Percentiles rank a stretch among this genome's conserved stretches.
Conservation (phyloP, 169 alveolate genomes). For the Cystoisospora suis region DNA sequence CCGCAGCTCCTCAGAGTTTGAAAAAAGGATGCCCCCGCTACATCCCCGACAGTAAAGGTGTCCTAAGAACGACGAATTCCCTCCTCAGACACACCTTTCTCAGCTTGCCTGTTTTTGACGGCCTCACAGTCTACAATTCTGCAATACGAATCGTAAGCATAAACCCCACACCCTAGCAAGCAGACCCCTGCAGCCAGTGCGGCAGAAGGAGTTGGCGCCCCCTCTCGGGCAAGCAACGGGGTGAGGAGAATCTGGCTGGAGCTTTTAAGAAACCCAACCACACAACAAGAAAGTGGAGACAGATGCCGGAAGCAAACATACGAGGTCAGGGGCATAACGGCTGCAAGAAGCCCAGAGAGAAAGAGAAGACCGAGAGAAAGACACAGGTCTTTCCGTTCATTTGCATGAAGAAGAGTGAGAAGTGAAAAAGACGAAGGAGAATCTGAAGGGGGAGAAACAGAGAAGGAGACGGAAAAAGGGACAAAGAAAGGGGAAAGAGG, state of each 20-base stretch:
- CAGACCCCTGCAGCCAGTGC: background rate
- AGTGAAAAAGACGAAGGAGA: no score
- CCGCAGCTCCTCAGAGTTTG: no score
- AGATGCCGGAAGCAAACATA: slow-evolving; percentile 39
- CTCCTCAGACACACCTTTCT: no score
- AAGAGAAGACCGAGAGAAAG: slow-evolving; percentile 12
- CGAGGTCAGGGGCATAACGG: slow-evolving; percentile 39
- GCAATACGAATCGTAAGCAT: background rate
- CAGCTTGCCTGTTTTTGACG: no score
- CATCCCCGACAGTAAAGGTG: no score
- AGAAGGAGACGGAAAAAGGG: no score
- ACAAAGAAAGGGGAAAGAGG: no score
- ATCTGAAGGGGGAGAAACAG: no score
- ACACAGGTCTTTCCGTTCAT: background rate
- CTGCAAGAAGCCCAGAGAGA: slow-evolving; percentile 38
- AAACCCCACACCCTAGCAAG: background rate
- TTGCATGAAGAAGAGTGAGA: no score
- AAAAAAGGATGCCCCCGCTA: no score
- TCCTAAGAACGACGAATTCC: no score
- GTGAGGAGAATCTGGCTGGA: slow-evolving; percentile 42
- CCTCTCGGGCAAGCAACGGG: slow-evolving; percentile 19
- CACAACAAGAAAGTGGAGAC: slow-evolving; percentile 51
- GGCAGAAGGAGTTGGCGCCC: background rate
- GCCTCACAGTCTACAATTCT: no score
- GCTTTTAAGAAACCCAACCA: slow-evolving; percentile 32